phyloP scores from a whole-genome alignment of 2,329 filamentous ascomycete species.

The Beauveria pseudobassiana region DNA sequence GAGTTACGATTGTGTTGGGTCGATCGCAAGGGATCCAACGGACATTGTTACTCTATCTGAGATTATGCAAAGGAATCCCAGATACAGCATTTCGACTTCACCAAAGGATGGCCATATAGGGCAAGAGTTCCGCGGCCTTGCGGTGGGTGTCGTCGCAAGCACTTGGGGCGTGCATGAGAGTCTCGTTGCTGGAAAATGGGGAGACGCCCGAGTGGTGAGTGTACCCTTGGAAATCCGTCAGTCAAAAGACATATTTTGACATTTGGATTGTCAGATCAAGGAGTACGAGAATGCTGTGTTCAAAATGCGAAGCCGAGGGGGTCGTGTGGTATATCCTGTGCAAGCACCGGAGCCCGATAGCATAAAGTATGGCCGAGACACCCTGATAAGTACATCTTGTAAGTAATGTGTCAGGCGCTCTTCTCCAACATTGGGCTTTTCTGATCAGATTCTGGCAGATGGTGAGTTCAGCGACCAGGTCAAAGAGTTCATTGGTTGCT shows the following conservation, averaged over 20 bases:
- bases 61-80: not conserved
- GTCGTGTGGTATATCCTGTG: not conserved
- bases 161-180: conserved; percentile 6
- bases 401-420: not conserved
- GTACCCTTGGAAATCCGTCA: not conserved
- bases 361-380: not conserved
- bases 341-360: not conserved
- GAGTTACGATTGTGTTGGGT: conserved; percentile 5
- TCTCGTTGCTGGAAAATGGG: conserved; percentile 2
- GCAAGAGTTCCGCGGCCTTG: not conserved
- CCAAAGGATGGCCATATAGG: not conserved
- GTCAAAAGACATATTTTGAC: not conserved
- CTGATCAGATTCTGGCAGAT: not conserved
- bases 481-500: conserved; percentile 8
- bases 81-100: not conserved
- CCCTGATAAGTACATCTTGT: not conserved
- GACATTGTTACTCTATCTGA: not conserved
- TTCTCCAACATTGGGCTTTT: too few species aligned
- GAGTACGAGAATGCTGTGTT: not conserved
- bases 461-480: conserved; percentile 6
- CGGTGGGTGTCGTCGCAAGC: not conserved
- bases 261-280: not conserved
- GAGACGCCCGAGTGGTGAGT: not conserved
- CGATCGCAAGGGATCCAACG: not conserved
- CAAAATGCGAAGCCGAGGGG: not conserved